These are phyloP conservation scores for Osmanthus fragrans DNA, from an alignment of 257 asterid species.

Conservation along the genomic window DNA sequence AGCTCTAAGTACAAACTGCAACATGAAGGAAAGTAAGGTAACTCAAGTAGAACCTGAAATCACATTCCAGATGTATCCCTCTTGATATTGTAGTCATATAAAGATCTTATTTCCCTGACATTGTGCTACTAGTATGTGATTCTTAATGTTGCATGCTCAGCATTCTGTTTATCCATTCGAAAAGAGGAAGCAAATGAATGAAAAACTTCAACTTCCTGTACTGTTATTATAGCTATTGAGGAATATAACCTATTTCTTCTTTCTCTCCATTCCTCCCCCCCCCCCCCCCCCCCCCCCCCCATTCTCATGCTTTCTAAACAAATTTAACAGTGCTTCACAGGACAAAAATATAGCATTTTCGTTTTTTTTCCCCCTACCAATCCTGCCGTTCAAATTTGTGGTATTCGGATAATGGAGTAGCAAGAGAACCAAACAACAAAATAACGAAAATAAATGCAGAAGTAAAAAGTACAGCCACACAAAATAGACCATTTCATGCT, in stretches of 20 bases:
- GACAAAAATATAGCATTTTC: not conserved
- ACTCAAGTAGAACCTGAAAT: not conserved
- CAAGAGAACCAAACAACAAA: not conserved
- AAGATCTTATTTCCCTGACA: not conserved
- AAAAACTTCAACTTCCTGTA: not conserved
- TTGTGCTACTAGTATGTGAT: not conserved
- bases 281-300: too few relatives aligned
- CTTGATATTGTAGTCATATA: not conserved
- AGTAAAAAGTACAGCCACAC: not conserved
- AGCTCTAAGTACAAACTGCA: not conserved
- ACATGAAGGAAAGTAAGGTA: not conserved
- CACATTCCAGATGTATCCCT: not conserved
- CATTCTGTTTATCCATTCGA: not conserved
- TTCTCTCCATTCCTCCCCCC: not conserved
- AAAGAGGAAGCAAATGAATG: not conserved
- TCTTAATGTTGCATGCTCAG: not conserved
- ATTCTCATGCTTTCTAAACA: not conserved
- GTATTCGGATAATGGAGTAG: not conserved
- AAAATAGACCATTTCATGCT: slow-evolving; percentile 1
- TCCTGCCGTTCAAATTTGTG: not conserved
- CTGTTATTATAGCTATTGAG: not conserved
- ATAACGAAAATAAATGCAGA: not conserved
- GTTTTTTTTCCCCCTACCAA: not conserved
- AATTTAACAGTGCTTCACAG: not conserved
- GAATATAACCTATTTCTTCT: not conserved